phyloP scores from a whole-genome alignment of 2,329 filamentous ascomycete species.

The Coniosporium tulheliwenetii region DNA sequence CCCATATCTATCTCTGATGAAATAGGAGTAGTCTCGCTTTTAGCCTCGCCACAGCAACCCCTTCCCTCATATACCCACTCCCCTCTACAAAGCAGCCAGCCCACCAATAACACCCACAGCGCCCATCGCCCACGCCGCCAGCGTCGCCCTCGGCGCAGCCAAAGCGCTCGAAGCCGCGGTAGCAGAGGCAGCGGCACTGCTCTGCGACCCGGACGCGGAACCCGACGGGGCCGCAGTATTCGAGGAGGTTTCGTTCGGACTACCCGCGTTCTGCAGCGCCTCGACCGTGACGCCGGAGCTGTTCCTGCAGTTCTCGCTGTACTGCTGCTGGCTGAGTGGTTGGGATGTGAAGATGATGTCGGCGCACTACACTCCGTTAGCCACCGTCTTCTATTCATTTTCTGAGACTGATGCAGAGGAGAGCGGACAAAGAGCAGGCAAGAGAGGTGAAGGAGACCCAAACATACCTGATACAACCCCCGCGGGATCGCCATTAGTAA shows the following conservation, averaged over 20 bases:
- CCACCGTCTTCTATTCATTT: neutral
- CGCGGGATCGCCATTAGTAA: constrained; percentile 42
- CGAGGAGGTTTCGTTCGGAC: constrained; percentile 3
- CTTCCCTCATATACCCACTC: neutral
- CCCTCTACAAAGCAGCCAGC: constrained; percentile 7
- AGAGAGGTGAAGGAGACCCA: constrained; percentile 1
- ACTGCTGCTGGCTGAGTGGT: constrained; percentile 29
- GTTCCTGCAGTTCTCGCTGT: constrained; percentile 39
- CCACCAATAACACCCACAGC: constrained; percentile 14
- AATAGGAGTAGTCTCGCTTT: no score
- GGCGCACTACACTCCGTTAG: constrained; percentile 39
- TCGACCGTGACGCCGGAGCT: constrained; percentile 37
- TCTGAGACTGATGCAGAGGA: neutral
- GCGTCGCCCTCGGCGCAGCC: constrained; percentile 14
- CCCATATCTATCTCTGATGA: no score
- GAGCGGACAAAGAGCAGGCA: constrained; percentile 1
- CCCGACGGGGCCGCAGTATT: constrained; percentile 2
- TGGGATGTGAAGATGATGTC: constrained; percentile 51
- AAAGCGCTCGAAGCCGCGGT: constrained; percentile 2
- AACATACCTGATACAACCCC: constrained; percentile 47
- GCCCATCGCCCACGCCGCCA: constrained; percentile 17
- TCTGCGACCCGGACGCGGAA: neutral
- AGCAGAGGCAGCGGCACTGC: constrained; percentile 1
- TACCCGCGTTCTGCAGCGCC: constrained; percentile 22
- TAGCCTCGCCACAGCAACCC: neutral